A percentile compares a stretch with the other conserved stretches of the same genome.
phyloP scores from a whole-genome alignment of 306 rosid genomes.

The Adenanthera pavonina region DNA sequence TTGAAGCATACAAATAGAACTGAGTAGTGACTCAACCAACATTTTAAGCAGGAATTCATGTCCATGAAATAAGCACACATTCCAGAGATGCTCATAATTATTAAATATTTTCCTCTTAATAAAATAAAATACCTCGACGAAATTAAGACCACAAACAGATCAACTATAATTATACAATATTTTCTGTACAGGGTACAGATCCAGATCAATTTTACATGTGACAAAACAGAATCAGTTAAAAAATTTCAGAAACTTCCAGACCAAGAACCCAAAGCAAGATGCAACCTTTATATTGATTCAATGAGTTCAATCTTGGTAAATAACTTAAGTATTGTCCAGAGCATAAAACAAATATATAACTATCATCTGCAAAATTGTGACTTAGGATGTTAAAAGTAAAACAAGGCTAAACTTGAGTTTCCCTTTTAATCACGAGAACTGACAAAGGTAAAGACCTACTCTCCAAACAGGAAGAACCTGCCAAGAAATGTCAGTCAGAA shows the following conservation, averaged over 20 bases:
- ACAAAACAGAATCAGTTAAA: background rate
- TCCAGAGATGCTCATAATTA: background rate
- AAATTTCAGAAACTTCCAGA: background rate
- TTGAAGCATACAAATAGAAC: background rate
- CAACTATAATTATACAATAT: background rate
- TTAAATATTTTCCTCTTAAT: background rate
- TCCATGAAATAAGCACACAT: background rate
- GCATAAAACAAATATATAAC: background rate
- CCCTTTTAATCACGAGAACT: background rate
- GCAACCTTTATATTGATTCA: background rate
- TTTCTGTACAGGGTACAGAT: background rate
- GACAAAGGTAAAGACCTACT: background rate
- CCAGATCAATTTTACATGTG: background rate
- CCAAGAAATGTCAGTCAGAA: slow-evolving; percentile 15
- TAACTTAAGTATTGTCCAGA: background rate
- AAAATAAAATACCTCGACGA: background rate
- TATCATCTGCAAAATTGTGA: too few relatives aligned
- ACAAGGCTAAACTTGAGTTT: background rate
- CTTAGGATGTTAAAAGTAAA: background rate
- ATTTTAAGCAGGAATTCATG: background rate
- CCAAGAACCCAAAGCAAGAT: background rate
- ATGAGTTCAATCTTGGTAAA: too few relatives aligned
- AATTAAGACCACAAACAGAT: background rate
- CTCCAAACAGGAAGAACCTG: background rate
- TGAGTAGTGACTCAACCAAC: background rate